Evolutionary conservation across 2,329 filamentous ascomycete genomes (phyloP).

Genomic region (Phoma herbarum): DNA sequence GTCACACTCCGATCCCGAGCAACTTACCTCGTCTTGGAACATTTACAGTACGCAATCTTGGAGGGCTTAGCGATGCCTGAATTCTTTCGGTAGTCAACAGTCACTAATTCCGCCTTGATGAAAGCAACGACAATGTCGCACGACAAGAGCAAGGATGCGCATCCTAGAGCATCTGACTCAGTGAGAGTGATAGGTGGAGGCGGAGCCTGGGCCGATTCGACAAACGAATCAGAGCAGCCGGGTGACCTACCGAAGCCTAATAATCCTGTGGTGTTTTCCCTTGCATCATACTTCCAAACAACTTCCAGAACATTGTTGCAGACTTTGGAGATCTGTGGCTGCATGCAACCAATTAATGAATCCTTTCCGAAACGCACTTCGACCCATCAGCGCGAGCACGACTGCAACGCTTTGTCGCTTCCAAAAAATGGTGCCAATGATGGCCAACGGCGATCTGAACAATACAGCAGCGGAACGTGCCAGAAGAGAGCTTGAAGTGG

Average conservation of each 20-base stretch:
- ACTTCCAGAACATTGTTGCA: background rate
- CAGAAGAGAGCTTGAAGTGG: conserved; percentile 22
- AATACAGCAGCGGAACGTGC: conserved; percentile 34
- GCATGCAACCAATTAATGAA: conserved; percentile 6
- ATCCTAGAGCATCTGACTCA: background rate
- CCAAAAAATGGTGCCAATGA: conserved; percentile 2
- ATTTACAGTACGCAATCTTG: background rate
- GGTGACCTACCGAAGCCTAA: conserved; percentile 13
- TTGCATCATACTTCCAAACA: background rate
- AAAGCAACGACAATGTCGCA: background rate
- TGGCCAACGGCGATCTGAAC: conserved; percentile 37
- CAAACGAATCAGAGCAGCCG: conserved; percentile 8
- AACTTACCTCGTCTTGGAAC: background rate
- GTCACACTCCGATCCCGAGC: background rate
- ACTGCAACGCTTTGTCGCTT: conserved; percentile 8
- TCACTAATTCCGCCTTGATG: background rate
- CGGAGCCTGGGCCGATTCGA: background rate
- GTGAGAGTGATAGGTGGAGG: background rate
- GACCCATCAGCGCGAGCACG: background rate
- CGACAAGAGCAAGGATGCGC: background rate
- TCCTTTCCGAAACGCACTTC: conserved; percentile 2
- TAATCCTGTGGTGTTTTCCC: conserved; percentile 2
- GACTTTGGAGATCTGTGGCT: background rate
- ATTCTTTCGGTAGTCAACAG: background rate
- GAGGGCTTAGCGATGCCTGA: background rate